These are phyloP conservation scores for Aureoboletus auriporus DNA, from an alignment of 768 basidiomycete genomes.

Conservation along the genomic window DNA sequence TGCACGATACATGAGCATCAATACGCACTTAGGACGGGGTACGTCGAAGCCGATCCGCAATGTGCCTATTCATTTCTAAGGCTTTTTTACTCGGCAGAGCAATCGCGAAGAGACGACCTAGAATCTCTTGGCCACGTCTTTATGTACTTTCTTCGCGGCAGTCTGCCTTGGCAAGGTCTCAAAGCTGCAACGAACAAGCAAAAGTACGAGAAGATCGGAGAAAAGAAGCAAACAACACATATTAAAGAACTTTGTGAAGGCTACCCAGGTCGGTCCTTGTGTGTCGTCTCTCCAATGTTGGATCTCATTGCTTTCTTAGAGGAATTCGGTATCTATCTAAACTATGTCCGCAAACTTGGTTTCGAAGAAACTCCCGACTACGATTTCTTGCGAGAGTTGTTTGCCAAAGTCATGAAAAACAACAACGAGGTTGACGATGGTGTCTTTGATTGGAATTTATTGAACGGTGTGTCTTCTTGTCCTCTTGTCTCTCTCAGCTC, in stretches of 20 bases:
- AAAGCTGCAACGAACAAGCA: conserved; percentile 99
- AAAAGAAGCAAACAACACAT: conserved; percentile 98
- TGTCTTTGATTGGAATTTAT: conserved; percentile 92
- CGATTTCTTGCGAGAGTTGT: conserved; percentile 93
- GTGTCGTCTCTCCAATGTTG: not conserved
- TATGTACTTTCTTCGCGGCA: conserved; percentile 98
- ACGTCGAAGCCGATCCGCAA: conserved; percentile 16
- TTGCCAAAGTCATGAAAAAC: conserved; percentile 90
- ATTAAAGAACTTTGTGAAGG: conserved; percentile 97
- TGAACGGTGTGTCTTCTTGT: conserved; percentile 58
- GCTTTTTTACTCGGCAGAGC: conserved; percentile 46
- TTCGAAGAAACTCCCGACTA: conserved; percentile 99
- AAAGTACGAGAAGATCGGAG: conserved; percentile 99
- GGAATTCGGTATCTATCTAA: conserved; percentile 97
- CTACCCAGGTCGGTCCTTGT: conserved; percentile 68
- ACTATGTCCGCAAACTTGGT: conserved; percentile 97
- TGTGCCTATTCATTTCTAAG: conserved; percentile 3
- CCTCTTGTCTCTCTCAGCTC: conserved; percentile 1
- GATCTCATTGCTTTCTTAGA: conserved; percentile 45
- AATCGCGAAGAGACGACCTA: conserved; percentile 92
- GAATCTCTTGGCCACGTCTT: conserved; percentile 99
- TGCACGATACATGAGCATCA: conserved; percentile 99
- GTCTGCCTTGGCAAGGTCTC: conserved; percentile 97
- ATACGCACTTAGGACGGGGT: conserved; percentile 98
- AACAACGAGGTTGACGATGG: conserved; percentile 90